Percentiles rank a stretch among this genome's conserved stretches.
phyloP scores from a whole-genome alignment of 2,329 filamentous ascomycete genomes.

The Fusarium protoensiforme region DNA sequence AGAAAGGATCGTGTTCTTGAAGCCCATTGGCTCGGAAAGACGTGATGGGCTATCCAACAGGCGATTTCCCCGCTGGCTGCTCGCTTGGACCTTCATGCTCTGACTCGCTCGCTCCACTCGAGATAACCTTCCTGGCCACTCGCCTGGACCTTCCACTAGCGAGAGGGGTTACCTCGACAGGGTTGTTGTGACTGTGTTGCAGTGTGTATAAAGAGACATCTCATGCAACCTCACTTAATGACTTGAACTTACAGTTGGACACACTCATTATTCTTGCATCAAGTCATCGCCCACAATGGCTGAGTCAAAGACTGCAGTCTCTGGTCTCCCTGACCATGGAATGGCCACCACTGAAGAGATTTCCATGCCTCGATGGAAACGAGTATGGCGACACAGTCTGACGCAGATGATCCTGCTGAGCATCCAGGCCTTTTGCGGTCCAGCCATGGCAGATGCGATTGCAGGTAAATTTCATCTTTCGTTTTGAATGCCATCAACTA shows the following conservation, averaged over 20 bases:
- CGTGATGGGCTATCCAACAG: neutral
- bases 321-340: neutral
- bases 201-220: neutral
- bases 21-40: neutral
- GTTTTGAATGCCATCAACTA: neutral
- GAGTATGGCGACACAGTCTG: constrained; percentile 9
- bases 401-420: constrained; percentile 14
- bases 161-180: neutral
- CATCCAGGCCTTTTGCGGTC: constrained; percentile 12
- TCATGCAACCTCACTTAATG: neutral
- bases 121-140: neutral
- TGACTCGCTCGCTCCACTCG: neutral
- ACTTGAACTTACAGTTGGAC: neutral
- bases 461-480: neutral
- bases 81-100: constrained; percentile 10
- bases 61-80: neutral
- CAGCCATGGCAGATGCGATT: constrained; percentile 14
- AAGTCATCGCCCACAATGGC: neutral
- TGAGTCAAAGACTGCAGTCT: constrained; percentile 2
- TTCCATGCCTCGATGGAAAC: constrained; percentile 4
- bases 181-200: neutral
- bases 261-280: neutral
- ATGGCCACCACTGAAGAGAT: neutral
- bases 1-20: neutral
- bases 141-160: constrained; percentile 3